Evolutionary conservation across 208 protist genomes (phyloP), one percentile per base, ranked within the genome.

Genomic region (Pavlovales sp.): DNA sequence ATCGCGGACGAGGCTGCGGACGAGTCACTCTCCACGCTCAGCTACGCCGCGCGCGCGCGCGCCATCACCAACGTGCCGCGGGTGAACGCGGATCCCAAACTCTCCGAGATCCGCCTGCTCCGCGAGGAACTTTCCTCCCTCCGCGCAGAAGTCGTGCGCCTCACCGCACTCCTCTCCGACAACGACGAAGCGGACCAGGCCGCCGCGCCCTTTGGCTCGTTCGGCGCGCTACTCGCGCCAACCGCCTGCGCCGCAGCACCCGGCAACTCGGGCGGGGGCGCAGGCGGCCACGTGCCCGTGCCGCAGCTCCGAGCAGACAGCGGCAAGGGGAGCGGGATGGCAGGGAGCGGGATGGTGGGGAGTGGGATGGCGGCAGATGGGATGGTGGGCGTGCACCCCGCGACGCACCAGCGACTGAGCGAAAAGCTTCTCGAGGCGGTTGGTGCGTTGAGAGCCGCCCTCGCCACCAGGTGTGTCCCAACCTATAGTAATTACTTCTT

Each of bases 11-110:
- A 66, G 4, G 96, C 95, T 84, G 84, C 95, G 0, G 96, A 97
- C 38, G 96, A 98, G 86, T 97, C 93, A 34, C 84, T 94, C 26
- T 97, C 95, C 18, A 97, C 96, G 36, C 91, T 98, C 37, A 79
- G 95, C 26, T 98, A 97, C 90, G 96, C 96, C 7, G 90, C 93
- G 38, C 92, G 95, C 5, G 96, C 96, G 0, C 94, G 94, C 57
- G 95, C 95, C 84, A 97, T 97, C 89, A 93, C 92, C 76, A 97
- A 96, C 86, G 93, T 93, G n/a, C 95, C 95, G 18, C 88, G 87
- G 40, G 89, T 96, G 38, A 96, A 96, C 89, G 94, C 96, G 75
- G 95, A 97, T 46, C 92, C 95, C 28, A 95, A 92, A 5, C 83
- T 91, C 30, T 86, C 92, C 0, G 88, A 96, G 28, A 94, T 96